Evolutionary conservation across 768 basidiomycete species (phyloP).

Genomic region (Leucogyrophana mollusca): DNA sequence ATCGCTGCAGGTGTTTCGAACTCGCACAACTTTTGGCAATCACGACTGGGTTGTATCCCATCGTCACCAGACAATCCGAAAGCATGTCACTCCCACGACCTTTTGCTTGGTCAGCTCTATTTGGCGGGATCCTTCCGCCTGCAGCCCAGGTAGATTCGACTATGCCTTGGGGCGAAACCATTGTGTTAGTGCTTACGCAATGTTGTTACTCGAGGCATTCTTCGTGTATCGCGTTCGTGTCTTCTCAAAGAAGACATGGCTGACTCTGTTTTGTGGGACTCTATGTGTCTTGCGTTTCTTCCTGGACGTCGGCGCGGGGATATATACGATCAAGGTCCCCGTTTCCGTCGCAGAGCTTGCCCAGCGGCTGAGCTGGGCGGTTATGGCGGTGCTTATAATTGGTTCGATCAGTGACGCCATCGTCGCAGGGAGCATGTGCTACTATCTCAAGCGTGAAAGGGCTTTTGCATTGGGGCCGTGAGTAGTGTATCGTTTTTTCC

Average conservation of each 20-base stretch:
- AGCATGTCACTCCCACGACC: too few species aligned
- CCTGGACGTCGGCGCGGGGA: conserved; percentile 10
- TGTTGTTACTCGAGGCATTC: conserved; percentile 12
- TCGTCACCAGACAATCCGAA: too few species aligned
- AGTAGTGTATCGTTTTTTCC: neutral
- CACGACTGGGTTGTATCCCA: too few species aligned
- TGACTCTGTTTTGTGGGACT: conserved; percentile 13
- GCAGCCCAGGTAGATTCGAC: too few species aligned
- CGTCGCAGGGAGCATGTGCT: conserved; percentile 16
- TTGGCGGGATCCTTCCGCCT: too few species aligned
- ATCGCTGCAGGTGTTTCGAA: too few species aligned
- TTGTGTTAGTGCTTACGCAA: too few species aligned
- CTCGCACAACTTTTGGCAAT: too few species aligned
- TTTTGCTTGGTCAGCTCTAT: too few species aligned
- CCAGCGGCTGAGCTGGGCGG: conserved; percentile 13
- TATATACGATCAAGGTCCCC: conserved; percentile 8
- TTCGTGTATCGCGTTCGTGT: conserved; percentile 21
- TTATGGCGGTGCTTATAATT: conserved; percentile 15
- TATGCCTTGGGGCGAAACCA: too few species aligned
- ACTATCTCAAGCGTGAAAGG: conserved; percentile 10
- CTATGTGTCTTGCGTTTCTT: conserved; percentile 15
- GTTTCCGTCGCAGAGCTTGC: conserved; percentile 2
- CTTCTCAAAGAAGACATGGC: conserved; percentile 8
- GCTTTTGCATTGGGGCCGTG: neutral
- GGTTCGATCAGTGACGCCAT: conserved; percentile 17